phyloP scores from a whole-genome alignment of 805 yeast genomes.

The Pichia scutulata region DNA sequence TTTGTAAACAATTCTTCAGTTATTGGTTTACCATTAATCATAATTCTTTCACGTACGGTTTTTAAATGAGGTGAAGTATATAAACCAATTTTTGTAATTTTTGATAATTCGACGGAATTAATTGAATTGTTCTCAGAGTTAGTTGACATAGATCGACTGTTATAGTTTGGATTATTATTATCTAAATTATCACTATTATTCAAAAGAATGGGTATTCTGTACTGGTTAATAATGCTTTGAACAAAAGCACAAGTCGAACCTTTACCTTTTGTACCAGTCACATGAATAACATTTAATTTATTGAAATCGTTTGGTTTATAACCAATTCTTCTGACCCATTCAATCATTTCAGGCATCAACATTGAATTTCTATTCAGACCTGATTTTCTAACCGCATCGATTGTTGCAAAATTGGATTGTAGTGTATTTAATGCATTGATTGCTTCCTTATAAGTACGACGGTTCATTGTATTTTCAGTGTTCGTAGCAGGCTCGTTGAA shows the following conservation, averaged over 20 bases:
- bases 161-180: neutral
- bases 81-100: conserved; percentile 67
- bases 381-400: conserved; percentile 70
- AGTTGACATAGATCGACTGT: conserved; percentile 5
- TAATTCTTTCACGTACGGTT: conserved; percentile 84
- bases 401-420: conserved; percentile 85
- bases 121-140: neutral
- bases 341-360: conserved; percentile 79
- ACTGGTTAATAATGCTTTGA: conserved; percentile 68
- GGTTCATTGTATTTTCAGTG: conserved; percentile 18
- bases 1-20: conserved; percentile 72
- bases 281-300: conserved; percentile 72
- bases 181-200: neutral
- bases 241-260: conserved; percentile 97
- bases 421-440: conserved; percentile 73
- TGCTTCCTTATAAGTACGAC: conserved; percentile 52
- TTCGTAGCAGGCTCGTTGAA: neutral
- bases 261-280: conserved; percentile 97
- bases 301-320: conserved; percentile 62
- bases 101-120: conserved; percentile 9
- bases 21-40: conserved; percentile 81
- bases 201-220: conserved; percentile 28
- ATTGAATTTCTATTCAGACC: conserved; percentile 56
- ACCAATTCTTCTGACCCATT: conserved; percentile 68
- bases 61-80: conserved; percentile 95